phyloP scores from a whole-genome alignment of 202 grass and related monocot species.

The Zizania palustris region DNA sequence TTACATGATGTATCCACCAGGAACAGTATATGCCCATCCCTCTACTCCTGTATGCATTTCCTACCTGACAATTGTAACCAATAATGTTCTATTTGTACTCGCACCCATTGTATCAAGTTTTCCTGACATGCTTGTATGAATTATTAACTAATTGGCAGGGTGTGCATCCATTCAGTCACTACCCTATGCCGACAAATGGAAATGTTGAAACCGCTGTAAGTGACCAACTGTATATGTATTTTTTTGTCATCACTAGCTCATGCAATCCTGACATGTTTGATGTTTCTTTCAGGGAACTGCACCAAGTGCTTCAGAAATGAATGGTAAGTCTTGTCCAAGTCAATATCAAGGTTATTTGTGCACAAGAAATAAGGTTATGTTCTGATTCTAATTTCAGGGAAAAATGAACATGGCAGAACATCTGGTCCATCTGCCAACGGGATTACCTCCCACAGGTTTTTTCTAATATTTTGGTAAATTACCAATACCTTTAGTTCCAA shows the following conservation, averaged over 20 bases:
- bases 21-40: slow-evolving; percentile 92
- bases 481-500: slow-evolving; percentile 9
- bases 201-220: slow-evolving; percentile 55
- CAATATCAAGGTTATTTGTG: slow-evolving; percentile 52
- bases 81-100: slow-evolving; percentile 23
- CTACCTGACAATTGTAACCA: slow-evolving; percentile 28
- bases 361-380: slow-evolving; percentile 51
- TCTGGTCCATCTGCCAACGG: slow-evolving; percentile 78
- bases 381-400: slow-evolving; percentile 78
- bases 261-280: slow-evolving; percentile 36
- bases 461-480: slow-evolving; percentile 25
- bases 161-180: slow-evolving; percentile 76
- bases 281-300: slow-evolving; percentile 45
- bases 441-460: slow-evolving; percentile 77
- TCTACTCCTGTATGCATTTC: slow-evolving; percentile 73
- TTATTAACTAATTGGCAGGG: slow-evolving; percentile 59
- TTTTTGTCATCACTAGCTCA: slow-evolving; percentile 33
- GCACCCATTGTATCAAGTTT: slow-evolving; percentile 37
- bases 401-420: slow-evolving; percentile 65
- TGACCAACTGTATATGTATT: slow-evolving; percentile 20
- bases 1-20: slow-evolving; percentile 96
- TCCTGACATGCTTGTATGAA: slow-evolving; percentile 31
- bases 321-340: slow-evolving; percentile 59
- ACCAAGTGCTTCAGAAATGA: slow-evolving; percentile 59
- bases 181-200: slow-evolving; percentile 59